Evolutionary conservation across 1,284 basidiomycete genomes (phyloP).

Genomic region (Entoloma clypeatum): DNA sequence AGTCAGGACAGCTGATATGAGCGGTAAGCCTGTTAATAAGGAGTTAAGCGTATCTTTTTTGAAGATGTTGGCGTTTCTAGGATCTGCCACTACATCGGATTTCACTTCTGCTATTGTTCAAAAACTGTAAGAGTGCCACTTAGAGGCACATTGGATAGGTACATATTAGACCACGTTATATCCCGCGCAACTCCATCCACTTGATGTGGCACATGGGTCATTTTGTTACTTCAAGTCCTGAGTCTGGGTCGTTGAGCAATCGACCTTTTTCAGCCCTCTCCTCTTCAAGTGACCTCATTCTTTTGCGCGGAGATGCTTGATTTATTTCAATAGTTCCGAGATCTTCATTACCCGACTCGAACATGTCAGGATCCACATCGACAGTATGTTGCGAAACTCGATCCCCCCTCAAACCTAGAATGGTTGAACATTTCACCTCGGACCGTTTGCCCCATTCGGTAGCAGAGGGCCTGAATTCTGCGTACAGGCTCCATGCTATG

Average conservation of each 20-base stretch:
- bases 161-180: no score
- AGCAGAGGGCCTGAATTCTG: conserved; percentile 68
- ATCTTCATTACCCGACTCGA: conserved; percentile 15
- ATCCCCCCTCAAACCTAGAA: conserved; percentile 54
- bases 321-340: not conserved
- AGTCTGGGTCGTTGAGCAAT: no score
- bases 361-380: no score
- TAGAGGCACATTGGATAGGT: conserved; percentile 18
- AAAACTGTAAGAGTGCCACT: conserved; percentile 43
- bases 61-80: conserved; percentile 35
- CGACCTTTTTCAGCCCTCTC: no score
- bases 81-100: conserved; percentile 85
- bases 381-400: no score
- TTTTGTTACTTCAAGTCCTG: no score
- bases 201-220: no score
- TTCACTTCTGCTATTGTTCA: conserved; percentile 89
- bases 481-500: conserved; percentile 71
- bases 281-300: no score
- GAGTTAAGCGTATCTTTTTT: not conserved
- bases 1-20: conserved; percentile 94
- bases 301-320: no score
- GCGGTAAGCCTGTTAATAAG: conserved; percentile 55
- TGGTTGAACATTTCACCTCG: conserved; percentile 58
- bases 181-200: no score
- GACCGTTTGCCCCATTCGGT: conserved; percentile 74